phyloP scores from a whole-genome alignment of 768 basidiomycete genomes.

The Roridomyces roridus region DNA sequence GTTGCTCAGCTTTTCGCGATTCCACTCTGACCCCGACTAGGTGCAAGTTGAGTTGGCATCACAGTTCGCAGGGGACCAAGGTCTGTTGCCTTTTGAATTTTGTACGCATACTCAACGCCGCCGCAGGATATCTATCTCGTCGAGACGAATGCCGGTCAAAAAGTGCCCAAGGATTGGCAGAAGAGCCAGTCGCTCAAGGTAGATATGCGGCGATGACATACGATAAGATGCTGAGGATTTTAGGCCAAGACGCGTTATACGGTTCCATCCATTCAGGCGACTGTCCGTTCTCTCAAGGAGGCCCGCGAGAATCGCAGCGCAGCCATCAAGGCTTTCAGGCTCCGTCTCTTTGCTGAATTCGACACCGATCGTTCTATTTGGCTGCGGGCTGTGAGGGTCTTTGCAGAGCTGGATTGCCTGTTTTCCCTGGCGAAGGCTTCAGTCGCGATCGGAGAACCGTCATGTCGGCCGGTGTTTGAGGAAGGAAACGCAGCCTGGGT shows the following conservation, averaged over 20 bases:
- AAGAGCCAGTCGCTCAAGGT: constrained; percentile 86
- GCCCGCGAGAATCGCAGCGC: constrained; percentile 86
- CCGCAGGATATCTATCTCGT: constrained; percentile 88
- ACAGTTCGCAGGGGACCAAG: constrained; percentile 86
- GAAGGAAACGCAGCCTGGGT: constrained; percentile 81
- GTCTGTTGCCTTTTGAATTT: constrained; percentile 36
- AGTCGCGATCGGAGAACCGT: constrained; percentile 87
- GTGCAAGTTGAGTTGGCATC: constrained; percentile 63
- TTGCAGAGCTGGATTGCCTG: constrained; percentile 96
- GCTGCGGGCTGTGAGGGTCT: constrained; percentile 82
- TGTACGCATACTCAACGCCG: not conserved
- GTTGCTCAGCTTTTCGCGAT: constrained; percentile 18
- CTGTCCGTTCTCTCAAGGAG: constrained; percentile 87
- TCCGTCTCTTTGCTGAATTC: constrained; percentile 79
- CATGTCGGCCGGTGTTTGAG: constrained; percentile 90
- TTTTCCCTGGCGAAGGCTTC: constrained; percentile 92
- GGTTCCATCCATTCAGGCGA: constrained; percentile 71
- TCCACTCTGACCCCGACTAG: constrained; percentile 50
- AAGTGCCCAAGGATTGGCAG: constrained; percentile 85
- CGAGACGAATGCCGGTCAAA: constrained; percentile 65
- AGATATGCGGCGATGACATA: constrained; percentile 7
- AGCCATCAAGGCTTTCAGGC: constrained; percentile 84
- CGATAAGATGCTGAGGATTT: not conserved
- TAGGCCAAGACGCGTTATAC: constrained; percentile 81
- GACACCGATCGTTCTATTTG: constrained; percentile 81